Conservation (phyloP, 768 basidiomycete genomes). For the Phlebiopsis flavidoalba region DNA sequence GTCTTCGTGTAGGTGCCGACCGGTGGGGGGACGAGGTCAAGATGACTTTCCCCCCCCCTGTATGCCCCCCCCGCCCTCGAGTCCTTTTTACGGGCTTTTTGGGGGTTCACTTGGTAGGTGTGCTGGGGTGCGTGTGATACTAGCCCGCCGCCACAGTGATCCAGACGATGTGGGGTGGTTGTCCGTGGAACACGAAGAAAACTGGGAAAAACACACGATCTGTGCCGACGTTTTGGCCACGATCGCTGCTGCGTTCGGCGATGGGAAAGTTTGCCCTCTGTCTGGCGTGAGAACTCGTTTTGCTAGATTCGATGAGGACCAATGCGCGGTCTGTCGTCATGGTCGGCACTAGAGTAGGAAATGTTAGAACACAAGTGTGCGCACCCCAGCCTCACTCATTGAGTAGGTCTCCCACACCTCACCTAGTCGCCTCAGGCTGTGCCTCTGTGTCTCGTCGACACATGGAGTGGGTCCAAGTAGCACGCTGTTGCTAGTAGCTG, state of each 20-base stretch:
- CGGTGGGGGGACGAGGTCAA: too few species aligned
- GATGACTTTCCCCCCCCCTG: too few species aligned
- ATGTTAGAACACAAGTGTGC: background rate
- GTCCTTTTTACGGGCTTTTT: too few species aligned
- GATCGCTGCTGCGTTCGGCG: background rate
- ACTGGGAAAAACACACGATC: background rate
- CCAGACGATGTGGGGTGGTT: background rate
- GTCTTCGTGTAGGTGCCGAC: too few species aligned
- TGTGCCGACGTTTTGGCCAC: background rate
- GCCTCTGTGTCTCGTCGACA: background rate
- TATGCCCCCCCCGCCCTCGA: too few species aligned
- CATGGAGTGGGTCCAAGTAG: background rate
- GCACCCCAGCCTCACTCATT: too few species aligned
- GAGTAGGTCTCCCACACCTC: background rate
- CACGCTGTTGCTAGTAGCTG: background rate
- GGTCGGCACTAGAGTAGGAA: background rate
- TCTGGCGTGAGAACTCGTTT: background rate
- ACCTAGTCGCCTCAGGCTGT: background rate
- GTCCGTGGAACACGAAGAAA: background rate
- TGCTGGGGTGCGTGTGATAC: too few species aligned
- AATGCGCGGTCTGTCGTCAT: background rate
- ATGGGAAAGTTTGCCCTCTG: background rate
- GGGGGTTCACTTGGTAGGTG: too few species aligned
- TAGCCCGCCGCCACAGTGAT: too few species aligned
- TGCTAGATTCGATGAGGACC: background rate